Conservation (phyloP, 192 early-diverging fungal genomes). For the Gonapodya sp. region DNA sequence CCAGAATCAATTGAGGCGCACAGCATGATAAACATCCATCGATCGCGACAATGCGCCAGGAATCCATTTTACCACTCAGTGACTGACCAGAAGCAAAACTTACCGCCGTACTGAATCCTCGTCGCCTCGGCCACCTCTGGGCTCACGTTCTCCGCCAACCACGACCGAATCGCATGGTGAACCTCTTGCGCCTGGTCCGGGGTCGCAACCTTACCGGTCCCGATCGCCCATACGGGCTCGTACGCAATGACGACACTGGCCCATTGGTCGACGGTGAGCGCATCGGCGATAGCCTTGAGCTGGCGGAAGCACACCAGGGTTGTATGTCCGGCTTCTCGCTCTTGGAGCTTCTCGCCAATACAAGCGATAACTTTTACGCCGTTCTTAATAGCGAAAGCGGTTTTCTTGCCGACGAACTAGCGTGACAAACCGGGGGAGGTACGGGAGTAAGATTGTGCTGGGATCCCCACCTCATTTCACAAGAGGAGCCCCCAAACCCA, state of each 20-base stretch:
- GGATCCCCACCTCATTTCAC: slow-evolving; percentile 5
- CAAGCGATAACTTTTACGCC: slow-evolving; percentile 91
- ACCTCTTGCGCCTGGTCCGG: slow-evolving; percentile 78
- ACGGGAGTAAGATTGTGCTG: background rate
- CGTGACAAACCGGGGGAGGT: background rate
- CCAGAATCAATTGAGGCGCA: background rate
- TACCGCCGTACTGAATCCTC: slow-evolving; percentile 89
- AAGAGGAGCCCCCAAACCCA: background rate
- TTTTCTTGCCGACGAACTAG: slow-evolving; percentile 80
- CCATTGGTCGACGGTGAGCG: slow-evolving; percentile 70
- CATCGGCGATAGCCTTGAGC: slow-evolving; percentile 70
- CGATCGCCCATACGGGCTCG: slow-evolving; percentile 99
- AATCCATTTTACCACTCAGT: background rate
- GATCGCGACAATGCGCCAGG: background rate
- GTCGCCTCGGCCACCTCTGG: slow-evolving; percentile 74
- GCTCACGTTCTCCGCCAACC: slow-evolving; percentile 78
- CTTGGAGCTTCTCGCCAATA: slow-evolving; percentile 89
- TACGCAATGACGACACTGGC: slow-evolving; percentile 92
- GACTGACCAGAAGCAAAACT: background rate
- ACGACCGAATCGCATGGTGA: slow-evolving; percentile 77
- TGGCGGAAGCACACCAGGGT: slow-evolving; percentile 80
- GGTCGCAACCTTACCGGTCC: slow-evolving; percentile 96
- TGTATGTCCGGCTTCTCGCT: slow-evolving; percentile 85
- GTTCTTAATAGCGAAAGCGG: slow-evolving; percentile 72
- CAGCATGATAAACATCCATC: background rate